Evolutionary conservation across 805 yeast genomes (phyloP), one percentile per base, ranked within the genome.

Genomic region (Nakazawaea sp.): DNA sequence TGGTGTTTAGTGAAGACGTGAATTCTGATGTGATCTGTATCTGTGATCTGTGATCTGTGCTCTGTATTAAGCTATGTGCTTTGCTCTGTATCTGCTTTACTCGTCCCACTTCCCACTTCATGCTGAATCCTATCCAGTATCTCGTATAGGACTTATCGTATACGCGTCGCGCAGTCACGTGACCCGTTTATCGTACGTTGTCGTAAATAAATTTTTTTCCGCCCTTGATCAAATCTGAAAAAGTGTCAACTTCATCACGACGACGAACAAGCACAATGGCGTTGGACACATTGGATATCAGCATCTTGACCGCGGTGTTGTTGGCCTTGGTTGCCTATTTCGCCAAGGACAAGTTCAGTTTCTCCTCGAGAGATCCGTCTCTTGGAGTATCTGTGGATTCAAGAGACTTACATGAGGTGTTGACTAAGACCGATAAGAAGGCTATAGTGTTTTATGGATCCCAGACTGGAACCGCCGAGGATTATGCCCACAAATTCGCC

Each of bases 381-480:
- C 48, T 56, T 25, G 60, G 59, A n/a, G 55, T 47, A 4, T 41
- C 59, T 2, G 64, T 68, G 8, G 62, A 62, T 15, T 65, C 77
- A 12, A 66, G 87, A 52, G 78, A 79, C 54, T 59, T 83, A 31
- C 64, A 71, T 8, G 75, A 73, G 40, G 74, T 72, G 3, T 56
- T 90, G 47, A 63, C 64, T 35, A 63, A 64, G 27, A 78, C 78
- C 50, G 70, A 73, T 43, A 89, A 90, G 61, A 81, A 82, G 45
- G 81, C 84, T 26, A 64, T 88, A 30, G 81, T 92, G 3, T 72
- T 92, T 43, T 92, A 72, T 56, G 97, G 96, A 13, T 89, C 97
- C 11, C 99, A 92, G 62, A 92, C 98, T 4, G 98, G 98, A 45
- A 92, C 98, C 13, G 96, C 97, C 30, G 98, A 92, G 62, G 98